A percentile compares a stretch with the other conserved stretches of the same genome.
phyloP scores from a whole-genome alignment of 164 flowering plant genomes.

The Nymphaea thermarum region DNA sequence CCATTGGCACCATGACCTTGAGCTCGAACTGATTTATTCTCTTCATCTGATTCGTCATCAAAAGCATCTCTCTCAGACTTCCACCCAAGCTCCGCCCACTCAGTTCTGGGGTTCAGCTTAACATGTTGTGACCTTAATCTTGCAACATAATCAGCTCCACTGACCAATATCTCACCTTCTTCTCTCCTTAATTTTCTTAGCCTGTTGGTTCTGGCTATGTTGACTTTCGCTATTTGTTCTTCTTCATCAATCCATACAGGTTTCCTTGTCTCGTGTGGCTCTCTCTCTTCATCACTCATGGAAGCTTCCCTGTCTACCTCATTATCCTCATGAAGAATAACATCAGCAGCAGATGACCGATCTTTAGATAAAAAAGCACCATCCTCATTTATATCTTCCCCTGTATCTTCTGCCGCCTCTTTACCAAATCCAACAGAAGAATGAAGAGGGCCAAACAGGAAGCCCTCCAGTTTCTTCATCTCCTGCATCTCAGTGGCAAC shows the following conservation, averaged over 20 bases:
- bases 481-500: slow-evolving; percentile 31
- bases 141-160: slow-evolving; percentile 62
- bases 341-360: slow-evolving; percentile 18
- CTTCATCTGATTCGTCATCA: slow-evolving; percentile 55
- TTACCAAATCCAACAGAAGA: slow-evolving; percentile 57
- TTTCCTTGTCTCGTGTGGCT: slow-evolving; percentile 11
- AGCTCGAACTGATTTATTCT: slow-evolving; percentile 13
- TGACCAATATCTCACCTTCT: slow-evolving; percentile 58
- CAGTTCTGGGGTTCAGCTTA: slow-evolving; percentile 76
- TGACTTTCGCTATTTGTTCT: slow-evolving; percentile 34
- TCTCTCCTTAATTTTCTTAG: slow-evolving; percentile 73
- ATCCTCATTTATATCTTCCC: slow-evolving; percentile 11
- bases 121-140: slow-evolving; percentile 78
- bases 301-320: slow-evolving; percentile 8
- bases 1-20: slow-evolving; percentile 19
- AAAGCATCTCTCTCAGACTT: slow-evolving; percentile 9
- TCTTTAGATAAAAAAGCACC: slow-evolving; percentile 40
- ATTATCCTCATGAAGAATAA: slow-evolving; percentile 32
- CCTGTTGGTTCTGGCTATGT: slow-evolving; percentile 52
- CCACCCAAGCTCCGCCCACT: slow-evolving; percentile 61
- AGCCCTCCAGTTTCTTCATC: slow-evolving; percentile 54
- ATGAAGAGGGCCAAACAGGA: slow-evolving; percentile 58
- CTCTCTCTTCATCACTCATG: slow-evolving; percentile 10
- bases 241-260: slow-evolving; percentile 89
- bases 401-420: slow-evolving; percentile 24